Base-by-base conservation (phyloP, 2,329 filamentous ascomycete species). In the Aspergillus bombycis region DNA sequence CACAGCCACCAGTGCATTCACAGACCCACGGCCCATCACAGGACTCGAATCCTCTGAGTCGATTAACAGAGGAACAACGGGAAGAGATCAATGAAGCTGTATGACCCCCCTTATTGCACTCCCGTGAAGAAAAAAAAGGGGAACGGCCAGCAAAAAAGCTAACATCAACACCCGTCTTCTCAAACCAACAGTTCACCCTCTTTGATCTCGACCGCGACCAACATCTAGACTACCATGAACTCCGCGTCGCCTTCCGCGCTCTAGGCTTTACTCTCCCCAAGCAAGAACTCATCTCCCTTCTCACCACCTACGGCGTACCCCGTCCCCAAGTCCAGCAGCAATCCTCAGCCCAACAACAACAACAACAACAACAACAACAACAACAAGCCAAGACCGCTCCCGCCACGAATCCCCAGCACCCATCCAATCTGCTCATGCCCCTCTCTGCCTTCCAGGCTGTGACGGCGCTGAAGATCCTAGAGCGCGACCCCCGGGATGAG, bases 191-290 rank as follows among this genome's bases (percentile, higher is more conserved):
- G 91, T 98, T 98, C 80, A 89, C 90, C 66, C 89, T 98, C 68
- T 98, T 99, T 84, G 95, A 98, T 78, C 91, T 97, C 74, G 94
- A 98, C 84, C 94, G 96, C 78, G 94, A 98, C 81, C 87, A 89
- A 54, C 89, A 91, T 79, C 92, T 99, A 75, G 94, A 98, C 82
- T 98, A 97, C 83, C 95, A 98, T 82, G 95, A 99, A 81, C 92
- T 98, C 77, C 94, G 95, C 79, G 95, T 98, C 81, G 93, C 94
- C 65, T 89, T 98, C 72, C 95, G 96, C 77, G 95, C 95, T 4
- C 88, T 99, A 1, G 95, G 95, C 68, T 98, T 98, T 82, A 93
- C 96, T 73, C 84, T 97, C 57, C 86, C 92, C 63, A 97, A 97
- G 78, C 84, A 88, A 66, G 93, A 96, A 71, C 93, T 97, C 65